Evolutionary conservation across 179 eudicot genomes (phyloP), one percentile per base, ranked within the genome.

Genomic region (Beta macrorhiza): DNA sequence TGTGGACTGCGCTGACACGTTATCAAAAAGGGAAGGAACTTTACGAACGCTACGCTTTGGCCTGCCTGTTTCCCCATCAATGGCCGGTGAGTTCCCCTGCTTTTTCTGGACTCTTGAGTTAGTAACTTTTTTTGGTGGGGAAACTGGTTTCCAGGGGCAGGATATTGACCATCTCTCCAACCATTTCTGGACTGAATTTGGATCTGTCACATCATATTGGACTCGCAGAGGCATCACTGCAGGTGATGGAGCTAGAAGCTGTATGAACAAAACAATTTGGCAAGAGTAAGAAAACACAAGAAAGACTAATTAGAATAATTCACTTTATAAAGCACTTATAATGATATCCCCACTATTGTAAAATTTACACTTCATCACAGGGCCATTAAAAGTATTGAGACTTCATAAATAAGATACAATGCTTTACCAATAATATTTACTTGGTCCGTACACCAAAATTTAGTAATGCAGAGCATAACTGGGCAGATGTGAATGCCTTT

Each of bases 241-340:
- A 56, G 93, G 92, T 74, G 84, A 84, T 78, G 97, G 86, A 69
- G 89, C 90, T 78, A 93, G 88, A 81, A 95, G 97, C 98, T 95
- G 61, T 45, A 49, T 3, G n/a, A 80, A 82, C 12, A 88, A 75
- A 16, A 80, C 81, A 85, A 45, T 73, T 78, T 75, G 78, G 64
- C 29, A 67, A 16, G 11, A 64, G 5, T 11, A 58, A 80, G 62
- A 63, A 29, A 70, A 53, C 53, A 37, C 57, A 53, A 29, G 10
- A 80, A 20, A 65, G 72, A 13, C 59, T 44, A 58, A 63, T 16
- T 42, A 15, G 37, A 63, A 22, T 1, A 59, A 19, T 13, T 17
- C 32, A 29, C 44, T 16, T 14, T 29, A 37, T 20, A 74, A 19
- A 7, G 55, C 22, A 0, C 49, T 25, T 25, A 13, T 1, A 29